phyloP scores from a whole-genome alignment of 495 filamentous ascomycete species.

The Aspergillus leporis region DNA sequence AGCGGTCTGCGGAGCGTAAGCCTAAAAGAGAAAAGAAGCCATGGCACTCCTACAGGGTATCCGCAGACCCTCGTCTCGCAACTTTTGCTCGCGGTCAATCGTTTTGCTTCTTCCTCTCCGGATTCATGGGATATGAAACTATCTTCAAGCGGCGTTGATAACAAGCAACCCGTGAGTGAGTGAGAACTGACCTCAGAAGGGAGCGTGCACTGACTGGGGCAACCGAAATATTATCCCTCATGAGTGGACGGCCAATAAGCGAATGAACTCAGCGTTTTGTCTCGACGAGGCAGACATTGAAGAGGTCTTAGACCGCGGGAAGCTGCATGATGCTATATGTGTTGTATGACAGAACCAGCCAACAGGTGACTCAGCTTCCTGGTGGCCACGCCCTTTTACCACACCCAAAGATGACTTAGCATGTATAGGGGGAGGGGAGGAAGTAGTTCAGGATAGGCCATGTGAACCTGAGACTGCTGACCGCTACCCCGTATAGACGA shows the following conservation, averaged over 20 bases:
- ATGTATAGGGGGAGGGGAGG: not conserved
- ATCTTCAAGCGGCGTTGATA: slow-evolving; percentile 8
- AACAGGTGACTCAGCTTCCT: slow-evolving; percentile 14
- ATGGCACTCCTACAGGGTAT: slow-evolving; percentile 9
- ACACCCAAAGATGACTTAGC: not conserved
- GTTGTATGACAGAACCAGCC: slow-evolving; percentile 37
- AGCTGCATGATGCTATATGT: slow-evolving; percentile 34
- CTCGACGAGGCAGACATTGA: slow-evolving; percentile 32
- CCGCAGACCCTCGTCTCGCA: slow-evolving; percentile 12
- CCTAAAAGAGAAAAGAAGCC: slow-evolving; percentile 7
- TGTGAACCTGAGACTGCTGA: not conserved
- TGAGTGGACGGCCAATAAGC: slow-evolving; percentile 20
- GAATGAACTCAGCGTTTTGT: slow-evolving; percentile 10
- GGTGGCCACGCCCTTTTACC: not conserved
- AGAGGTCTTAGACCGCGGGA: slow-evolving; percentile 41
- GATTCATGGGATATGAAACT: slow-evolving; percentile 6
- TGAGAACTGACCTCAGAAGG: slow-evolving; percentile 21
- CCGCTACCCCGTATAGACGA: not conserved
- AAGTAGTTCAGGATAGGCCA: not conserved
- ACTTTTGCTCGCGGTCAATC: not conserved
- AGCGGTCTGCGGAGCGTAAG: slow-evolving; percentile 21
- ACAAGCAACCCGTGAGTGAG: slow-evolving; percentile 16
- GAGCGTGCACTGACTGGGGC: slow-evolving; percentile 22
- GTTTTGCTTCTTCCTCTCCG: slow-evolving; percentile 7
- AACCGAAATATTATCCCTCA: slow-evolving; percentile 29